Percentiles rank a stretch among this genome's conserved stretches.
Conservation (phyloP, 371 early-diverging fungal species). For the Enterocytospora artemiae region DNA sequence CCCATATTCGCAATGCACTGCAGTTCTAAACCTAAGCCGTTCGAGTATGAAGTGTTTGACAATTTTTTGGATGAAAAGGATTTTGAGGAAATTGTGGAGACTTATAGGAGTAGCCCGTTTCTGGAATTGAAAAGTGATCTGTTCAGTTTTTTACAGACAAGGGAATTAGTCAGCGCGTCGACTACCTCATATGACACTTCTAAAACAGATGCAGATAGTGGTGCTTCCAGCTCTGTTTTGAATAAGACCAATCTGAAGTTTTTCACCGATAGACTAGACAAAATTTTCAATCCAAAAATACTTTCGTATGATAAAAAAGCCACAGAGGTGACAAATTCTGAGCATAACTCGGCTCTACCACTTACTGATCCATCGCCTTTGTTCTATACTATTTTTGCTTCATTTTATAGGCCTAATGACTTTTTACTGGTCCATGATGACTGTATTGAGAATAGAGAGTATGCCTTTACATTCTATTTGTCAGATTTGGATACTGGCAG, state of each 20-base stretch:
- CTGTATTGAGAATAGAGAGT: slow-evolving; percentile 44
- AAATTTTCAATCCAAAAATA: slow-evolving; percentile 20
- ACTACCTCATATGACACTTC: too few relatives aligned
- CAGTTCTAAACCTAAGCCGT: slow-evolving; percentile 20
- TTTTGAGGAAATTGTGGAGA: slow-evolving; percentile 1
- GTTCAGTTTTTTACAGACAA: slow-evolving; percentile 55
- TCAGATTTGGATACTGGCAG: slow-evolving; percentile 45
- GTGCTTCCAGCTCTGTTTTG: too few relatives aligned
- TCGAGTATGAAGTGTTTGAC: slow-evolving; percentile 28
- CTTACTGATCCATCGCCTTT: too few relatives aligned
- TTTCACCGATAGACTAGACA: slow-evolving; percentile 39
- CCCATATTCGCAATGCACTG: too few relatives aligned
- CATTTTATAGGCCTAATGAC: slow-evolving; percentile 48
- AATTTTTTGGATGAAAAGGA: slow-evolving; percentile 25
- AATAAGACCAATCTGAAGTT: slow-evolving; percentile 25
- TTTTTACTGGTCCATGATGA: slow-evolving; percentile 59
- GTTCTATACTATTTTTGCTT: slow-evolving; percentile 53
- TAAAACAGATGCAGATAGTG: too few relatives aligned
- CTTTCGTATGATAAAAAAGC: slow-evolving; percentile 4
- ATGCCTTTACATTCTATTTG: slow-evolving; percentile 57
- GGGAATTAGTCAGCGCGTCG: slow-evolving; percentile 50
- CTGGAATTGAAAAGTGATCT: slow-evolving; percentile 51
- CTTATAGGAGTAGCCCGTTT: slow-evolving; percentile 17
- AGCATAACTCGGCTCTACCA: too few relatives aligned
- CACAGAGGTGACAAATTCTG: neutral